Percentiles rank a stretch among this genome's conserved stretches.
Evolutionary conservation across 768 basidiomycete genomes (phyloP).

Genomic region (Leccinum subgranulosum): DNA sequence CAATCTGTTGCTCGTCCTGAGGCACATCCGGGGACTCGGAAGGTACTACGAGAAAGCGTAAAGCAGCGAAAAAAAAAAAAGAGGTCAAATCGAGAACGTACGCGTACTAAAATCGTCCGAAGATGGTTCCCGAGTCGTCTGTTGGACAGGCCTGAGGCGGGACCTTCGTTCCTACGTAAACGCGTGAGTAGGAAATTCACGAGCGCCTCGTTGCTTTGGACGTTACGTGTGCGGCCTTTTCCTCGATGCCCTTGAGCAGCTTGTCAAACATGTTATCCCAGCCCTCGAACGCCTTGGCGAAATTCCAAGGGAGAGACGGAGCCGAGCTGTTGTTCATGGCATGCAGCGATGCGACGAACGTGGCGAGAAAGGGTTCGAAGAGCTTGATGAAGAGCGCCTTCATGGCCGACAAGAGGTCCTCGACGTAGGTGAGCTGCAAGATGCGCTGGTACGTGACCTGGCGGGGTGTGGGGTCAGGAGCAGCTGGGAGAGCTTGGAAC

Average conservation of each 20-base stretch:
- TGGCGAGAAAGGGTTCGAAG: conserved; percentile 78
- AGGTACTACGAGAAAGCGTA: conserved; percentile 35
- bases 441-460: conserved; percentile 97
- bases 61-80: too few relatives aligned
- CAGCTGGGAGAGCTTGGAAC: background rate
- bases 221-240: conserved; percentile 64
- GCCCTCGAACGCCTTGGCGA: conserved; percentile 64
- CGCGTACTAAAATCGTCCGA: conserved; percentile 60
- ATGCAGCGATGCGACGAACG: conserved; percentile 82
- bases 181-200: background rate
- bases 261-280: conserved; percentile 85
- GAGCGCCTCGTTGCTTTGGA: background rate
- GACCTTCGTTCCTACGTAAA: conserved; percentile 64
- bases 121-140: conserved; percentile 43
- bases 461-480: conserved; percentile 1
- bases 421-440: conserved; percentile 90
- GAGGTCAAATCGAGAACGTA: conserved; percentile 25
- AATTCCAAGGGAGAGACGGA: conserved; percentile 55
- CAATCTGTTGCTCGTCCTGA: conserved; percentile 85
- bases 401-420: conserved; percentile 77
- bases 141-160: conserved; percentile 44
- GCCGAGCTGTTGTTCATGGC: conserved; percentile 43
- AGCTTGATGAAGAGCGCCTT: conserved; percentile 84
- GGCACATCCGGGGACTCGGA: conserved; percentile 48
- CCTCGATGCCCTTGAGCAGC: conserved; percentile 69